Evolutionary conservation across 2,329 filamentous ascomycete genomes (phyloP), one percentile per base, ranked within the genome.

Genomic region (Aureobasidium sp.): DNA sequence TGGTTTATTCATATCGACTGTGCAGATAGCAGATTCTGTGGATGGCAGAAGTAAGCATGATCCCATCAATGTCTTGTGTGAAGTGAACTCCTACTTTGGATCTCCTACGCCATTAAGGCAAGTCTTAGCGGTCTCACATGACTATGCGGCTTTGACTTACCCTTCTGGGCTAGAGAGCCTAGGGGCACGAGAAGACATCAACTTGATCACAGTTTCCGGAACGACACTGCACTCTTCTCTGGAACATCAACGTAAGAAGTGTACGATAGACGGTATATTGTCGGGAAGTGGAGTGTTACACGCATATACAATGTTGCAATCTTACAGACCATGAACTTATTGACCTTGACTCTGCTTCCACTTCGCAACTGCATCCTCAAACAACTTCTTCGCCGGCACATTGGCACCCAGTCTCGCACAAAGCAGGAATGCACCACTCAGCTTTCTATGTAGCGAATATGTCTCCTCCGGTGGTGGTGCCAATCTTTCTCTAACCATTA

Each of bases 401-500:
- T 85, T 82, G 73, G 91, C 96, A 3, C 90, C 92, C 64, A 99
- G 74, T 67, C 86, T 84, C 0, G 94, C 92, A 74, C 94, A 99
- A 20, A 99, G 80, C 70, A 99, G 76, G 72, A 99, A 99, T 0
- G 94, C 95, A 0, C 94, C 94, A 73, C 92, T 96, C 61, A 99
- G 78, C 78, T 99, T 99, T 64, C 94, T 84, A 75, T 99, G 94
- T 70, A 99, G 76, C 72, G 88, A 93, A 72, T 99, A 99, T 59
- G 94, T 99, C 80, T 99, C 94, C 77, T 99, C 95, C 0, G 94
- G 94, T 27, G 95, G 94, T 27, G 94, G 93, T 17, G 90, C 86
- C 24, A 99, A 77, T 39, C 94, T 79, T 79, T 99, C 94, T 62
- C 85, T 84, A 51, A 99, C 81, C 94, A 99, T 99, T 59, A 96